These are phyloP conservation scores for Suillus alpinus DNA, from an alignment of 768 basidiomycete genomes.

Conservation along the genomic window DNA sequence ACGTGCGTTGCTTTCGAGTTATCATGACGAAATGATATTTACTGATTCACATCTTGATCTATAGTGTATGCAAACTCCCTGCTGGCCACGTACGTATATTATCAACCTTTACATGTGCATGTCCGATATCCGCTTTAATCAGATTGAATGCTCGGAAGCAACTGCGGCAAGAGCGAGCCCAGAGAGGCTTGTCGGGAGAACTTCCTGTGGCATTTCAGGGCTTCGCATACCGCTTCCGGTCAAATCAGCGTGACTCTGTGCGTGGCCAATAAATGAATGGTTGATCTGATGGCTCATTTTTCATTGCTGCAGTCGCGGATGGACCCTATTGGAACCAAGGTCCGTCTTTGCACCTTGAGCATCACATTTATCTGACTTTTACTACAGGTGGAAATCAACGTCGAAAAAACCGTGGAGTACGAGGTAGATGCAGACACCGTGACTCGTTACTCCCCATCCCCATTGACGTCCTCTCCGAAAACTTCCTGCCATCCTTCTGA, in stretches of 20 bases:
- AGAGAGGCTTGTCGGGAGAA: slow-evolving; percentile 28
- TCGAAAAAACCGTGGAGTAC: slow-evolving; percentile 28
- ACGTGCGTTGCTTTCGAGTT: slow-evolving; percentile 25
- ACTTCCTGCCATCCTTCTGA: too few relatives aligned
- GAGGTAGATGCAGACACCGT: slow-evolving; percentile 12
- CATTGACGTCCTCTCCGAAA: not conserved
- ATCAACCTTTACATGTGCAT: not conserved
- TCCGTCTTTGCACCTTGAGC: slow-evolving; percentile 7
- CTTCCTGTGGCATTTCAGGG: slow-evolving; percentile 24
- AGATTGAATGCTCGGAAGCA: slow-evolving; percentile 39
- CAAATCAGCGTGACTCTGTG: not conserved
- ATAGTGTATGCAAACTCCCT: slow-evolving; percentile 52
- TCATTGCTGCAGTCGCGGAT: slow-evolving; percentile 9
- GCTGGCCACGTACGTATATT: slow-evolving; percentile 37
- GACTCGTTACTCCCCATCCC: not conserved
- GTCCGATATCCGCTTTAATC: not conserved
- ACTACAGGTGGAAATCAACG: slow-evolving; percentile 26
- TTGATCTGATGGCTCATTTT: not conserved
- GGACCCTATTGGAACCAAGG: slow-evolving; percentile 17
- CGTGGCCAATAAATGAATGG: not conserved
- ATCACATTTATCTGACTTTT: not conserved
- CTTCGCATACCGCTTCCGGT: slow-evolving; percentile 18
- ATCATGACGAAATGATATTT: not conserved
- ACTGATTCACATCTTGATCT: not conserved
- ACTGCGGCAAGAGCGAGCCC: slow-evolving; percentile 26